Evolutionary conservation across 768 basidiomycete genomes (phyloP).

Genomic region (Phaeotremella fagi): DNA sequence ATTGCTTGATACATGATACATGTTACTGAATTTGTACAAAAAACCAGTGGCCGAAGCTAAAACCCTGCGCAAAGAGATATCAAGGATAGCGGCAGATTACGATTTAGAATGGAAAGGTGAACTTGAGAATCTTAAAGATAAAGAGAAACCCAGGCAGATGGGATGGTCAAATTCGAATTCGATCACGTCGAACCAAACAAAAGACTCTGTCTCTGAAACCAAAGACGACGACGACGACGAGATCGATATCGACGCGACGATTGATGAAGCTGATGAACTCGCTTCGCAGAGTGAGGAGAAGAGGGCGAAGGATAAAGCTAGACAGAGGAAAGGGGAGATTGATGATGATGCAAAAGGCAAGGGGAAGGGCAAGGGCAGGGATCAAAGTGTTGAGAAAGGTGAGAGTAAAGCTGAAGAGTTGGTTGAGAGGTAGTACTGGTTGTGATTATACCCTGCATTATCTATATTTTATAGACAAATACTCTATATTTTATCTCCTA

Average conservation of each 20-base stretch:
- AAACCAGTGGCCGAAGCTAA: slow-evolving; percentile 54
- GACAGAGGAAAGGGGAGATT: slow-evolving; percentile 34
- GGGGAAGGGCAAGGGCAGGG: slow-evolving; percentile 7
- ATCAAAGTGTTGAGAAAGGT: not conserved
- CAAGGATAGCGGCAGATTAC: slow-evolving; percentile 61
- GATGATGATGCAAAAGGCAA: slow-evolving; percentile 16
- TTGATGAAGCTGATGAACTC: slow-evolving; percentile 43
- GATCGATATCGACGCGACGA: slow-evolving; percentile 44
- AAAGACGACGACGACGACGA: slow-evolving; percentile 8
- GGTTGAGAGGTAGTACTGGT: not conserved
- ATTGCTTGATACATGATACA: not conserved
- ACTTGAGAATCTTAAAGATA: slow-evolving; percentile 43
- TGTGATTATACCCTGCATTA: not conserved
- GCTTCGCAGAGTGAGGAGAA: slow-evolving; percentile 33
- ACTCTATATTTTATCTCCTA: too few relatives aligned
- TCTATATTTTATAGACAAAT: too few relatives aligned
- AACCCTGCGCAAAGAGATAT: slow-evolving; percentile 56
- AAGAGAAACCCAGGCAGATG: slow-evolving; percentile 16
- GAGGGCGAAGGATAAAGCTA: slow-evolving; percentile 28
- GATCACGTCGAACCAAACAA: slow-evolving; percentile 2
- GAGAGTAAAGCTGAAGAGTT: not conserved
- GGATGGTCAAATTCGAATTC: not conserved
- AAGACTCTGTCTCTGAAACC: not conserved
- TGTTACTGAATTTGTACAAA: not conserved
- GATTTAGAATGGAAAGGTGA: slow-evolving; percentile 52